Percentiles rank a stretch among this genome's conserved stretches.
phyloP scores from a whole-genome alignment of 1,284 basidiomycete species.

The Irpex sp. region DNA sequence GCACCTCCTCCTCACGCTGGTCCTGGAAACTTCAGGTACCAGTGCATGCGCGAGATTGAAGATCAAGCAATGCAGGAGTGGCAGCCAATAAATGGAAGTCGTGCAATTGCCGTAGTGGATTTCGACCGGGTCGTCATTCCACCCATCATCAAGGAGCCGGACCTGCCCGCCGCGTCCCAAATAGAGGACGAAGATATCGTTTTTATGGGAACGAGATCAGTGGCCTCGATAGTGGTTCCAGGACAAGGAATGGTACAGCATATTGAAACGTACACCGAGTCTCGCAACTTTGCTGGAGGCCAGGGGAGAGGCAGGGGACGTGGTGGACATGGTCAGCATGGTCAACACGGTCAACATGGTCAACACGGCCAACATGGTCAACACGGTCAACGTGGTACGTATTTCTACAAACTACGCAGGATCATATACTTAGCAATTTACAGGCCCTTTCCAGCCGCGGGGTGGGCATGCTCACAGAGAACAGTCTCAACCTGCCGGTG shows the following conservation, averaged over 20 bases:
- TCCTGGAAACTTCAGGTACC: slow-evolving; percentile 33
- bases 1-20: slow-evolving; percentile 31
- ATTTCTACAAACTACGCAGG: neutral
- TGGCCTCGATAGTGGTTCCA: too few relatives aligned
- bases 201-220: too few relatives aligned
- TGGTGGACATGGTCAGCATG: neutral
- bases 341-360: neutral
- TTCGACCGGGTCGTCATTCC: slow-evolving; percentile 59
- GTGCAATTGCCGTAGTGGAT: slow-evolving; percentile 62
- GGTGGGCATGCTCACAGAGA: neutral
- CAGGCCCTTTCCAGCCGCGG: neutral
- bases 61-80: slow-evolving; percentile 60
- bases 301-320: neutral
- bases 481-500: neutral
- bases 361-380: too few relatives aligned
- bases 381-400: neutral
- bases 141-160: slow-evolving; percentile 12
- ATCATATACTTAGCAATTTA: neutral
- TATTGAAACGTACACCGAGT: neutral
- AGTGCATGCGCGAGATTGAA: slow-evolving; percentile 62
- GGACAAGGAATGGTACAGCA: too few relatives aligned
- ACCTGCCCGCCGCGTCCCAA: neutral
- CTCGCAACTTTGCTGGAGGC: neutral
- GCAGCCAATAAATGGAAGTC: slow-evolving; percentile 33
- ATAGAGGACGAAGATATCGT: neutral